A percentile compares a stretch with the other conserved stretches of the same genome.
These are phyloP conservation scores for Aspergillus amoenus DNA, from an alignment of 2,329 filamentous ascomycete species.

Conservation along the genomic window DNA sequence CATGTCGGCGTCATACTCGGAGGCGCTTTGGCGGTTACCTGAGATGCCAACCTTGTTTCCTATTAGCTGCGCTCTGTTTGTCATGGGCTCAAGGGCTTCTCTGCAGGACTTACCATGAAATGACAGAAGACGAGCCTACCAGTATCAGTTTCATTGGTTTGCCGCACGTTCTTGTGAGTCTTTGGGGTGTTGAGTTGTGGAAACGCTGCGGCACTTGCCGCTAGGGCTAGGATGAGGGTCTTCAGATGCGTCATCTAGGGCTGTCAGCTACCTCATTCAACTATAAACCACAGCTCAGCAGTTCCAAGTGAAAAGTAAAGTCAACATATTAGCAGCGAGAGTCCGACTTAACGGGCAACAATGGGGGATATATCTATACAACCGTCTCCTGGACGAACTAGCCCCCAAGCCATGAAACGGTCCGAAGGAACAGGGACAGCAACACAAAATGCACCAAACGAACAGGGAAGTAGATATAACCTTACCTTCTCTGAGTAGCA, in stretches of 20 bases:
- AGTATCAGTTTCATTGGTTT: background rate
- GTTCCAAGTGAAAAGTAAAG: background rate
- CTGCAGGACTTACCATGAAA: conserved; percentile 39
- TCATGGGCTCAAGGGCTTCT: too few species aligned
- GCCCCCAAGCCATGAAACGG: background rate
- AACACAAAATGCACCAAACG: background rate
- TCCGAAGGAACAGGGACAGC: background rate
- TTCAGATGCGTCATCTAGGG: conserved; percentile 16
- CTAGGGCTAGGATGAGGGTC: conserved; percentile 19
- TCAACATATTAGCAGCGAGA: background rate
- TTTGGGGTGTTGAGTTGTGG: conserved; percentile 7
- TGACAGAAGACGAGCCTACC: conserved; percentile 44
- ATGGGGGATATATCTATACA: background rate
- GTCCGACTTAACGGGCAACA: background rate
- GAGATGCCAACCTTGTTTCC: conserved; percentile 44
- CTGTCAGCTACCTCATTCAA: background rate
- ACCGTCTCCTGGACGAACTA: background rate
- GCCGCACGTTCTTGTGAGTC: background rate
- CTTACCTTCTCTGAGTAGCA: background rate
- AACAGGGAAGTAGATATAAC: background rate
- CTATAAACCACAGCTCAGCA: background rate
- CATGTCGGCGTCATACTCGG: conserved; percentile 52
- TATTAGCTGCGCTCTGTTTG: background rate
- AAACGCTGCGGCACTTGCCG: conserved; percentile 17
- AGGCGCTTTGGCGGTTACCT: conserved; percentile 41